Base-by-base conservation (phyloP, 148 eudicot genomes). In the Polygonum maritimum region DNA sequence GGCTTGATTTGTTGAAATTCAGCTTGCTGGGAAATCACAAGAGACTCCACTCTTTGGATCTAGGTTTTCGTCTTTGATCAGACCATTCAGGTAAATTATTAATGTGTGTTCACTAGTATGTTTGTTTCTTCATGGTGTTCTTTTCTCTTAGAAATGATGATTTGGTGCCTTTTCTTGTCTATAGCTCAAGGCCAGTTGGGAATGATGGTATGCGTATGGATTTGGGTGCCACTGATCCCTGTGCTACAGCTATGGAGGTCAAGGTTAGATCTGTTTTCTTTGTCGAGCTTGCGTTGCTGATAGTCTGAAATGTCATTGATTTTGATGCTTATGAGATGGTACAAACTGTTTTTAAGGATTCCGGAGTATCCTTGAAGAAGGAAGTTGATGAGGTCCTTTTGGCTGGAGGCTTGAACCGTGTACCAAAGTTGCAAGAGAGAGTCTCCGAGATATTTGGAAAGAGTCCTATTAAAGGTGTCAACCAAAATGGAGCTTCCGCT, bases 211-310 rank as follows among this genome's bases (percentile, higher is more conserved):
- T 94, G 67, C 97, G 98, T 71, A 94, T 94, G 45, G 97, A 94
- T 47, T 85, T 94, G 90, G 97, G 98, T 77, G 92, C 98, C 54
- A 94, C 97, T 5, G 92, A 94, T 76, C 92, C 98, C 3, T 94
- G 98, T 78, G 97, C 92, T 78, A 41, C 98, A 1, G 90, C 92
- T 13, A 94, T 94, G 98, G 98, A 94, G 78, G 98, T 97, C 76
- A 94, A 94, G 97, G 98, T 94, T 63, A 51, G 83, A 35, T 15
- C 15, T 48, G 7, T 33, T 58, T 73, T 39, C 41, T 39, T 39
- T 39, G 41, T 39, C 7, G 41, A 39, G 7, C 4, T 39, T 39
- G 41, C 41, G 7, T 7, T 39, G 41, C 41, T 39, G 41, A 39
- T 39, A 39, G 41, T 39, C 82, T 21, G 31, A 60, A 31, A n/a